A percentile compares a stretch with the other conserved stretches of the same genome.
These are phyloP conservation scores for Colletotrichum spinosum DNA, from an alignment of 2,329 filamentous ascomycete species.

Conservation along the genomic window DNA sequence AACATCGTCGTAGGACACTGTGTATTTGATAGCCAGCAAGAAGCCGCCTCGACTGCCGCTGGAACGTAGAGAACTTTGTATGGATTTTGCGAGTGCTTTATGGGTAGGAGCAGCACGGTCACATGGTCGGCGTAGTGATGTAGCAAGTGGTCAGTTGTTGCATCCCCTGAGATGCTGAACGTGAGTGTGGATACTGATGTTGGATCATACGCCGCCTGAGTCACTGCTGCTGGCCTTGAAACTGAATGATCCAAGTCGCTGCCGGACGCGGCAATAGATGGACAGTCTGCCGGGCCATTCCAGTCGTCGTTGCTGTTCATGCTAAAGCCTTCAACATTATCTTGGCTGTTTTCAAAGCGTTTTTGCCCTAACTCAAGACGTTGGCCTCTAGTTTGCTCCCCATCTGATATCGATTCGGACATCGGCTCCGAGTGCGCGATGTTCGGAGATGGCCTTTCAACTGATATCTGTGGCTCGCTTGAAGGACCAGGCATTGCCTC, in stretches of 20 bases:
- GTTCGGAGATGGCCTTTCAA: too few relatives aligned
- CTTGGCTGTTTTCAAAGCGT: too few relatives aligned
- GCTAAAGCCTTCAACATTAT: too few relatives aligned
- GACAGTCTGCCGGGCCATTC: too few relatives aligned
- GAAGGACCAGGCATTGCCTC: too few relatives aligned
- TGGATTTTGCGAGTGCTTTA: conserved; percentile 15
- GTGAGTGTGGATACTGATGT: background rate
- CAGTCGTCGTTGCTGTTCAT: too few relatives aligned
- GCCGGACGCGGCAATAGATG: too few relatives aligned
- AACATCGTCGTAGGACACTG: background rate
- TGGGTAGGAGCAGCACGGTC: conserved; percentile 15
- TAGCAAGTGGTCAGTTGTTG: conserved; percentile 6
- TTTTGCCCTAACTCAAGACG: too few relatives aligned
- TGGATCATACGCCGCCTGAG: background rate
- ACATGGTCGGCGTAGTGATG: conserved; percentile 18
- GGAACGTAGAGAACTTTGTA: conserved; percentile 15
- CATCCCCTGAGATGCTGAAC: conserved; percentile 12
- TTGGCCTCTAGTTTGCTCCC: too few relatives aligned
- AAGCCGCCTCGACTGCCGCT: conserved; percentile 11
- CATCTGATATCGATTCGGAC: too few relatives aligned
- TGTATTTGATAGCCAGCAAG: background rate
- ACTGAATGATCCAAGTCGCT: background rate
- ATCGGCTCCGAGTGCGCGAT: too few relatives aligned
- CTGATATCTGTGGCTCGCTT: too few relatives aligned
- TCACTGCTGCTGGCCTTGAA: background rate